phyloP scores from a whole-genome alignment of 306 rosid species.

The Pyrus bretschneideri region DNA sequence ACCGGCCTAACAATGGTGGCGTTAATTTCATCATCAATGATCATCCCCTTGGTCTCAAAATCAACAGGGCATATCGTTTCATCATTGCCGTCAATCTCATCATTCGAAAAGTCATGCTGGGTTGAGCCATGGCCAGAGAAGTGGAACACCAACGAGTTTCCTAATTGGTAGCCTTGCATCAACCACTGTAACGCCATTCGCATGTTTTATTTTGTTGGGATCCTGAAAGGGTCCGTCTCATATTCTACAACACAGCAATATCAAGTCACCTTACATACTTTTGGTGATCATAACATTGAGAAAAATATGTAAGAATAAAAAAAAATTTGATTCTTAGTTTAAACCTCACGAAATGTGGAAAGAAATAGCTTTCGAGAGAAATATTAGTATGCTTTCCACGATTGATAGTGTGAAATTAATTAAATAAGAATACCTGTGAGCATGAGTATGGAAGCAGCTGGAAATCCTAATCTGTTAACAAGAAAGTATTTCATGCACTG shows the following conservation, averaged over 20 bases:
- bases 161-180: constrained; percentile 41
- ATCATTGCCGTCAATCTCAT: constrained; percentile 52
- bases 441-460: constrained; percentile 40
- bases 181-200: constrained; percentile 49
- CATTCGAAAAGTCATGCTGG: constrained; percentile 26
- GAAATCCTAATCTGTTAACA: constrained; percentile 31
- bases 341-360: too few relatives aligned
- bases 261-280: too few relatives aligned
- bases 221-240: constrained; percentile 36
- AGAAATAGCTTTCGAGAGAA: too few relatives aligned
- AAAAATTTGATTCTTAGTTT: too few relatives aligned
- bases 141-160: constrained; percentile 58
- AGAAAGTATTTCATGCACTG: constrained; percentile 47
- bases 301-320: too few relatives aligned
- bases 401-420: too few relatives aligned
- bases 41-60: constrained; percentile 40
- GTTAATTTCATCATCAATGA: constrained; percentile 58
- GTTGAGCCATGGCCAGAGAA: constrained; percentile 59
- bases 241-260: constrained; percentile 18
- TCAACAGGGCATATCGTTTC: constrained; percentile 66
- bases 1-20: constrained; percentile 55
- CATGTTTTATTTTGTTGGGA: constrained; percentile 56
- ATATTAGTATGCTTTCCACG: too few relatives aligned
- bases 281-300: too few relatives aligned
- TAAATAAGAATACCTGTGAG: constrained; percentile 36